phyloP scores from a whole-genome alignment of 495 filamentous ascomycete genomes.

The Podospora anserina region DNA sequence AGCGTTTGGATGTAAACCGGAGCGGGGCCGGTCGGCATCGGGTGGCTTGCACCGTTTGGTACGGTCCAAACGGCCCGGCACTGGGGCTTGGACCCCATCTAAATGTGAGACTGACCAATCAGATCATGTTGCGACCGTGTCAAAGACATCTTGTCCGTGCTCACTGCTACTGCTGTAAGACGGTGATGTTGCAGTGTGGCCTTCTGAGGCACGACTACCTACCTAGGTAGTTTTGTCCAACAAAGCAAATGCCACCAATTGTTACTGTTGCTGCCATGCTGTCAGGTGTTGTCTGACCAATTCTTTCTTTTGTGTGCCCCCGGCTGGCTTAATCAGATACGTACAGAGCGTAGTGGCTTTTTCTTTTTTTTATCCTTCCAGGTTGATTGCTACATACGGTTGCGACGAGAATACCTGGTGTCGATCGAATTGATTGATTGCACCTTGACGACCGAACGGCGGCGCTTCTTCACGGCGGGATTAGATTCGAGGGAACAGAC shows the following conservation, averaged over 20 bases:
- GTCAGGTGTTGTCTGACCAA: background rate
- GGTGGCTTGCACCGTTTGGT: background rate
- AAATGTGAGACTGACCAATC: conserved; percentile 19
- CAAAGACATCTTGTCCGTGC: conserved; percentile 12
- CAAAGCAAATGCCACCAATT: background rate
- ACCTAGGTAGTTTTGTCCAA: background rate
- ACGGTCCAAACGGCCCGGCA: conserved; percentile 1
- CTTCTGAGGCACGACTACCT: background rate
- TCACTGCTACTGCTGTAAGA: background rate
- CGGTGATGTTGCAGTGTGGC: background rate
- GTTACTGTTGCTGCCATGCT: background rate
- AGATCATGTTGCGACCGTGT: conserved; percentile 28
- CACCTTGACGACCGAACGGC: background rate
- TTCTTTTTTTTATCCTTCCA: background rate
- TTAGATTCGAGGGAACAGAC: background rate
- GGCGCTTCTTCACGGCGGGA: background rate
- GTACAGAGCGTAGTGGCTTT: background rate
- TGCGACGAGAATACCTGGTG: background rate
- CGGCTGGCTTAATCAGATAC: background rate
- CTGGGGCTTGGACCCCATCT: background rate
- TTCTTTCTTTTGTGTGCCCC: background rate
- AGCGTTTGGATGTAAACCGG: too few species aligned
- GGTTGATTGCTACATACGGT: background rate
- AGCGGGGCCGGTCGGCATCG: background rate
- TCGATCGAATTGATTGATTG: background rate